phyloP scores from a whole-genome alignment of 768 basidiomycete genomes.

The Agrocybe praecox region DNA sequence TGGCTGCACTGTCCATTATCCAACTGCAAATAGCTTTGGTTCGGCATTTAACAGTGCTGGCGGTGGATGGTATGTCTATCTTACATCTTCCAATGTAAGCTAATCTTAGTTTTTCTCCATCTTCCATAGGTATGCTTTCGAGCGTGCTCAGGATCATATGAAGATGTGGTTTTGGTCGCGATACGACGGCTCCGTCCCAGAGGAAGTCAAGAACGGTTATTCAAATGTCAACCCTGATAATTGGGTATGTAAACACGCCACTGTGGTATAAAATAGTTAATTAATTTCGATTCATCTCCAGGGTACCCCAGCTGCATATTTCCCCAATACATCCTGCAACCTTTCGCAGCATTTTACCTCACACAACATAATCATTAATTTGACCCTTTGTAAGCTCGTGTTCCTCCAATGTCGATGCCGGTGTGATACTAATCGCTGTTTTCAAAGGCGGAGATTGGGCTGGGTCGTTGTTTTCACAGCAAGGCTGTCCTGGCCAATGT shows the following conservation, averaged over 20 bases:
- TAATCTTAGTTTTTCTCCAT: background rate
- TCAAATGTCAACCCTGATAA: slow-evolving; percentile 34
- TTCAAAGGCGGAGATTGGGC: slow-evolving; percentile 53
- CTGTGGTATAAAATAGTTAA: background rate
- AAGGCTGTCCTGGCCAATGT: slow-evolving; percentile 61
- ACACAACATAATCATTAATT: slow-evolving; percentile 69
- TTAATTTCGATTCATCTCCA: slow-evolving; percentile 16
- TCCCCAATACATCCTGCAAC: slow-evolving; percentile 64
- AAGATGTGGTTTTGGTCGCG: slow-evolving; percentile 69
- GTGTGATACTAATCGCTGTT: no score
- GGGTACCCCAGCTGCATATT: slow-evolving; percentile 59
- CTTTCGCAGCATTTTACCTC: slow-evolving; percentile 55
- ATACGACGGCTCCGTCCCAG: slow-evolving; percentile 37
- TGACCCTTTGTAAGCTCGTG: slow-evolving; percentile 39
- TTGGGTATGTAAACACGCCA: slow-evolving; percentile 35
- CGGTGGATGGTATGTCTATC: slow-evolving; percentile 53
- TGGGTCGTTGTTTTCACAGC: slow-evolving; percentile 44
- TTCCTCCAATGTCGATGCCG: background rate
- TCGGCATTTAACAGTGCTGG: slow-evolving; percentile 54
- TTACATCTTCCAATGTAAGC: background rate
- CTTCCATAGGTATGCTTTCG: slow-evolving; percentile 51
- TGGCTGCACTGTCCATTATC: slow-evolving; percentile 51
- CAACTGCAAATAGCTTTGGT: slow-evolving; percentile 45
- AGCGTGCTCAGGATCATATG: slow-evolving; percentile 49
- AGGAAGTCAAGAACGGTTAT: slow-evolving; percentile 36